These are phyloP conservation scores for Talaromyces adpressus DNA, from an alignment of 495 filamentous ascomycete species.

Conservation along the genomic window DNA sequence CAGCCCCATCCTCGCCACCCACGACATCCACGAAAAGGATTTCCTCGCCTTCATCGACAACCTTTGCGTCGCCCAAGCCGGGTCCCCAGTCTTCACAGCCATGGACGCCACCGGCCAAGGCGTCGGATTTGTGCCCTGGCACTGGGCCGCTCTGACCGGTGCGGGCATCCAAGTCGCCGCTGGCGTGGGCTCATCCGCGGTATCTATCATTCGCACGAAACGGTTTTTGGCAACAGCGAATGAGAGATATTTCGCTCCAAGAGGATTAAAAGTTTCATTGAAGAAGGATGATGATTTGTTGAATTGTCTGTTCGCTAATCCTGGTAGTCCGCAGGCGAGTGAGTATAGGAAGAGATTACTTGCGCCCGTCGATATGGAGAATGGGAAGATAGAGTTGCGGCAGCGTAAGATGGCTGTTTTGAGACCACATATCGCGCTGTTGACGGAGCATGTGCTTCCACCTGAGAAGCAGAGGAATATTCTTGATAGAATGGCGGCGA, in stretches of 20 bases:
- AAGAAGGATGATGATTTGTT: slow-evolving; percentile 1
- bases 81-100: not conserved
- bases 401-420: not conserved
- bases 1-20: slow-evolving; percentile 1
- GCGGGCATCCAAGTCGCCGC: not conserved
- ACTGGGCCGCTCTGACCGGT: not conserved
- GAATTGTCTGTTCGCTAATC: not conserved
- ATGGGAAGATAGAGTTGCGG: not conserved
- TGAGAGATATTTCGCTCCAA: not conserved
- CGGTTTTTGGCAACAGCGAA: not conserved
- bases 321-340: not conserved
- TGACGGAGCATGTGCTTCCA: not conserved
- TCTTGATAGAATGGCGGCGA: not conserved
- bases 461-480: not conserved
- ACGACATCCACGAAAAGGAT: slow-evolving; percentile 2
- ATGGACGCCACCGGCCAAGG: not conserved
- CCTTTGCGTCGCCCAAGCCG: slow-evolving; percentile 8
- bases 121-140: not conserved
- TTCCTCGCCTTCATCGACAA: slow-evolving; percentile 14
- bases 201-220: not conserved
- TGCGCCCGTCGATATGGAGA: not conserved
- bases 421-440: not conserved
- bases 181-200: not conserved
- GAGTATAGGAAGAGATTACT: not conserved
- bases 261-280: not conserved